Base-by-base conservation (phyloP, 2,329 filamentous ascomycete species). In the Aspergillus eucalypticola region DNA sequence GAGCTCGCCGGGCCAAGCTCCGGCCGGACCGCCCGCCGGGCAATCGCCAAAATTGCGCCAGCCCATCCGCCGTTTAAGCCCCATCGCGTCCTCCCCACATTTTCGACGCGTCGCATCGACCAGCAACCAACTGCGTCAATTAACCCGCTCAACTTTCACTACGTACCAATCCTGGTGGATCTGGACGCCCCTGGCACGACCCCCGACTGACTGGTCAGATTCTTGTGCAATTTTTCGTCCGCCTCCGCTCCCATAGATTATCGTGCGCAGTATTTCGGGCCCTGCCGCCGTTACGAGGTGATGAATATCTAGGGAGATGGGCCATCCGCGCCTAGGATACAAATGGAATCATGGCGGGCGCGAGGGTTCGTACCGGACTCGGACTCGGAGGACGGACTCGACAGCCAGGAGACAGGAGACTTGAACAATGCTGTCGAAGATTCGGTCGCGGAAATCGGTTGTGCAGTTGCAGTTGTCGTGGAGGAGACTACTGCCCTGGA, bases 361-460 rank as follows among this genome's bases (percentile, higher is more conserved):
- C 76, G 78, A 73, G 81, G 81, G 56, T 83, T 78, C 75, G 81
- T 83, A 62, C 79, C 79, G 62, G 81, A 83, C 69, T 82, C 81
- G 46, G 81, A 83, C 61, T 77, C 79, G 19, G 78, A 79, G 51
- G 78, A 77, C 51, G 75, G 75, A 52, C 71, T 76, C 49, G 77
- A 78, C 27, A 75, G 69, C 50, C 70, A 76, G 59, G 66, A 70
- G 19, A 23, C 63, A 8, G 65, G 60, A 39, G 62, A 64, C 11
- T 56, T 59, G 46, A 63, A 23, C 49, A 61, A 54, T 15, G 38
- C 5, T 46, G 52, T 39, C 52, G 66, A n/a, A 49, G 39, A 64
- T 59, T 42, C 51, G 13, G 59, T 61, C 50, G 57, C 66, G 53
- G 64, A 60, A 29, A 13, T 19, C 49, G 35, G 19, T 42, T 8